Base-by-base conservation (phyloP, 768 basidiomycete genomes). In the Psilocybe subaeruginosa region DNA sequence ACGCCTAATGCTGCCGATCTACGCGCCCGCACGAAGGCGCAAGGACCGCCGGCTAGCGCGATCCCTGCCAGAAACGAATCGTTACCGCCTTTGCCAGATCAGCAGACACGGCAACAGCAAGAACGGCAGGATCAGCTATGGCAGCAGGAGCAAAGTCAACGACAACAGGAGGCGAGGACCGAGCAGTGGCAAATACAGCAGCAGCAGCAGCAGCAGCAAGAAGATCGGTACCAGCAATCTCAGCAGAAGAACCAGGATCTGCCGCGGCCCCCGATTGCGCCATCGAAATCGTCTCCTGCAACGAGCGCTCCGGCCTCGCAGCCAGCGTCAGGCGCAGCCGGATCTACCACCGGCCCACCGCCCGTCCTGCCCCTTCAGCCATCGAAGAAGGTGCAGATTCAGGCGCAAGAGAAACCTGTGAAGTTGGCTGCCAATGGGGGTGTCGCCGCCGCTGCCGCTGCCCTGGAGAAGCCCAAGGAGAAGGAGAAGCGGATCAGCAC, bases 401-500 rank as follows among this genome's bases (percentile, higher is more conserved):
- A 82, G 33, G 78, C 74, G 4, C 78, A 83, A 58, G 80, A 82
- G 27, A 81, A 82, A 58, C 76, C 72, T 4, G 56, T 72, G 58
- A 86, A 85, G 56, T 72, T 72, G 29, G 74, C 78, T 48, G 60
- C 68, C 16, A 76, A 75, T 47, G 73, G 77, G 2, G 79, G 77
- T 14, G 79, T 82, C 8, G 81, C 81, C 0, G 86, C 88, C 1
- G 89, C 90, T 0, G 89, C 89, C 0, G 90, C 93, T 12, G 89
- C 90, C 37, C 79, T 90, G 62, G 84, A 91, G 72, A 88, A 86
- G 74, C 84, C 87, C 57, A 91, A 90, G 73, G 87, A 92, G 71
- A 89, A 92, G 75, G 87, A 96, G 75, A 91, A 94, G 77, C 84
- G 97, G 63, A 97, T 98, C 68, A 95, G 93, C 65, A 92, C 95